A percentile compares a stretch with the other conserved stretches of the same genome.
Evolutionary conservation across 257 asterid genomes (phyloP).

Genomic region (Anisodus tanguticus): DNA sequence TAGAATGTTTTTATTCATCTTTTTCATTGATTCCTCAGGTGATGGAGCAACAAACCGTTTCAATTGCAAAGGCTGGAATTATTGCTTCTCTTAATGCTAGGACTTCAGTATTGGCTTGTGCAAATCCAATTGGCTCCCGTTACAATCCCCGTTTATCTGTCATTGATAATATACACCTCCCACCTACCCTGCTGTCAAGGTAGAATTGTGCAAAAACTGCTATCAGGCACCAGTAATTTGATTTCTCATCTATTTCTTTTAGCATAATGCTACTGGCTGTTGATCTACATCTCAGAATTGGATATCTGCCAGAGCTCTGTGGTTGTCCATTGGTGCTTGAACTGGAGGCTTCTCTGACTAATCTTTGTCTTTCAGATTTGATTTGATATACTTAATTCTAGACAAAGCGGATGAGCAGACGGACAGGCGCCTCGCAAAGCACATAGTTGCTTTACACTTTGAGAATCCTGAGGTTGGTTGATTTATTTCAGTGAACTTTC

Average conservation of each 20-base stretch:
- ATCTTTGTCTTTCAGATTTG: constrained; percentile 65
- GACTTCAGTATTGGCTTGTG: constrained; percentile 97
- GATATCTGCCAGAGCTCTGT: neutral
- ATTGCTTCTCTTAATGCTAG: constrained; percentile 97
- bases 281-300: neutral
- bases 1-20: neutral
- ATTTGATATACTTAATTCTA: constrained; percentile 90
- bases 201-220: constrained; percentile 33
- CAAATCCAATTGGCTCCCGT: constrained; percentile 98
- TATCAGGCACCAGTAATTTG: neutral
- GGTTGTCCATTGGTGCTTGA: constrained; percentile 26
- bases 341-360: constrained; percentile 11
- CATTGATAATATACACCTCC: constrained; percentile 94
- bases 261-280: constrained; percentile 6
- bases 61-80: constrained; percentile 98
- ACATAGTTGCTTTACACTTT: constrained; percentile 91
- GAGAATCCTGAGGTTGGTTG: constrained; percentile 76
- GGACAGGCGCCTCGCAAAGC: constrained; percentile 97
- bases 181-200: constrained; percentile 96
- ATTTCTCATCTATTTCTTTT: neutral
- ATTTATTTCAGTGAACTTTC: constrained; percentile 21
- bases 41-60: constrained; percentile 99
- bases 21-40: constrained; percentile 53
- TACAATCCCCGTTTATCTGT: constrained; percentile 96
- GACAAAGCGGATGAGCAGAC: constrained; percentile 96